Evolutionary conservation across 768 basidiomycete species (phyloP).

Genomic region (Hypholoma sublateritium): DNA sequence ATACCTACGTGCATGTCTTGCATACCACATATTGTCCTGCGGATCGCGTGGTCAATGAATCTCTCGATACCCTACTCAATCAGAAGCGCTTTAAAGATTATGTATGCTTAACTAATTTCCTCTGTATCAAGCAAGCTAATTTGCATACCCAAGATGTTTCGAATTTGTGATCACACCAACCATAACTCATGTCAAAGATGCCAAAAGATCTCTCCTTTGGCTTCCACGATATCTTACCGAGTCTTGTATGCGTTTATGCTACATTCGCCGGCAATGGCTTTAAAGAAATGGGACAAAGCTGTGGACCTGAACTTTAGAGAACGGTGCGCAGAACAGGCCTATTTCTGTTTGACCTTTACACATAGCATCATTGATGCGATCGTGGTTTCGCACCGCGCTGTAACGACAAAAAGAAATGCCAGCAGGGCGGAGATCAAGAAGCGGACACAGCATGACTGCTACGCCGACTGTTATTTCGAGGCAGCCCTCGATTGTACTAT

Average conservation of each 20-base stretch:
- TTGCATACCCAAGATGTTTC: background rate
- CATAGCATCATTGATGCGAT: background rate
- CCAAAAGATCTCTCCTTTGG: background rate
- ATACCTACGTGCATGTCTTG: background rate
- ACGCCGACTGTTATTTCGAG: constrained; percentile 1
- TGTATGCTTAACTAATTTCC: background rate
- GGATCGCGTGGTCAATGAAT: background rate
- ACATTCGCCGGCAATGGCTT: background rate
- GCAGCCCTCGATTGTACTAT: constrained; percentile 7
- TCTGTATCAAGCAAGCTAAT: background rate
- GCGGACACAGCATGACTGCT: constrained; percentile 6
- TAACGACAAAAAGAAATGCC: background rate
- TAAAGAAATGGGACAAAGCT: background rate
- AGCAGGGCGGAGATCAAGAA: background rate
- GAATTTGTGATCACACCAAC: constrained; percentile 1
- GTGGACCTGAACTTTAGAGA: background rate
- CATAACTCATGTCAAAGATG: background rate
- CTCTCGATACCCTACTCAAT: background rate
- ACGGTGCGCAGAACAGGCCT: background rate
- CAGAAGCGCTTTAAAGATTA: constrained; percentile 3
- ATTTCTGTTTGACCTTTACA: background rate
- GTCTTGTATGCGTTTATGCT: constrained; percentile 2
- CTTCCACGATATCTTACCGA: background rate
- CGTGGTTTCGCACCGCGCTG: background rate
- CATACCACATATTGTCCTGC: background rate